These are phyloP conservation scores for Lobosporangium transversale DNA, from an alignment of 192 early-diverging fungal species.

Conservation along the genomic window DNA sequence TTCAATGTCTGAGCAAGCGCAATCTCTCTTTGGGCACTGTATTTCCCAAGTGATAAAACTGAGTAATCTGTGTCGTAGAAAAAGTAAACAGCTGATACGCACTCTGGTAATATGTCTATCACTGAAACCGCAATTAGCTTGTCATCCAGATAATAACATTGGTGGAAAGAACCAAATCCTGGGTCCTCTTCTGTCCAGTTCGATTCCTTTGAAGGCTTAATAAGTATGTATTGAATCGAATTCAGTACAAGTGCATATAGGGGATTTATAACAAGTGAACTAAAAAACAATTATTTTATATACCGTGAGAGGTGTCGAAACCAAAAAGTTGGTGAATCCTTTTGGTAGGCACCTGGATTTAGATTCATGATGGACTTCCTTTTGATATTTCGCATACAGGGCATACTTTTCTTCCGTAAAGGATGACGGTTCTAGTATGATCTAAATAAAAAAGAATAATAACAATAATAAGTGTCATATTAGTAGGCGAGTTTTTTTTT, in stretches of 20 bases:
- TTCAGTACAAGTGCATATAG: not conserved
- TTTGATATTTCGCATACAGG: constrained; percentile 87
- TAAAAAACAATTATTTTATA: not conserved
- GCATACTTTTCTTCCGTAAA: constrained; percentile 80
- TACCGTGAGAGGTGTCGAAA: constrained; percentile 75
- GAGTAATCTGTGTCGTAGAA: constrained; percentile 92
- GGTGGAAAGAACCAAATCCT: constrained; percentile 86
- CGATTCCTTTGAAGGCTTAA: constrained; percentile 8
- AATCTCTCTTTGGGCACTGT: constrained; percentile 87
- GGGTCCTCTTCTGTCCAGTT: constrained; percentile 47
- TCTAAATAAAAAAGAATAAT: constrained; percentile 40
- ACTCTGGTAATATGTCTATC: constrained; percentile 88
- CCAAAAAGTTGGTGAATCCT: constrained; percentile 70
- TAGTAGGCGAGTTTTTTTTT: no score
- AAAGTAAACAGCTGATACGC: constrained; percentile 94
- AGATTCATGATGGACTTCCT: constrained; percentile 80
- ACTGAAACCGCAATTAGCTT: constrained; percentile 90
- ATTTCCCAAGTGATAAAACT: constrained; percentile 83
- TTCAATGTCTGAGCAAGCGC: constrained; percentile 64
- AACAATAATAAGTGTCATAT: constrained; percentile 1
- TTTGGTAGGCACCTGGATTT: constrained; percentile 61
- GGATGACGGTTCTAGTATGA: constrained; percentile 68
- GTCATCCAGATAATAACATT: constrained; percentile 89
- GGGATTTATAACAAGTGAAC: no score
- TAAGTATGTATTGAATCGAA: not conserved